phyloP scores from a whole-genome alignment of 106 monocot genomes.

The Allium cepa region DNA sequence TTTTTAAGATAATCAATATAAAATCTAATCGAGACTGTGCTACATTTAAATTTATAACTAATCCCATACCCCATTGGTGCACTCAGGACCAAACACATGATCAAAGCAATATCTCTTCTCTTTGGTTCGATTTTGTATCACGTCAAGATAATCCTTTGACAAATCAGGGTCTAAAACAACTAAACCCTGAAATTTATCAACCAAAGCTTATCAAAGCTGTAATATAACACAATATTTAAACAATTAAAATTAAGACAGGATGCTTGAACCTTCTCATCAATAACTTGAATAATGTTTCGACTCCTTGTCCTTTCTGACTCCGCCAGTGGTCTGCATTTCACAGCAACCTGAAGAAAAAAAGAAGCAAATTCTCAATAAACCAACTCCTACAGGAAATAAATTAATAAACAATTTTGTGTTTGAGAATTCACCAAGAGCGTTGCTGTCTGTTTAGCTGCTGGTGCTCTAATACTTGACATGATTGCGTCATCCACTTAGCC shows the following conservation, averaged over 20 bases:
- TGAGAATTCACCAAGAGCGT: constrained; percentile 53
- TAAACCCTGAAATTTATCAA: constrained; percentile 40
- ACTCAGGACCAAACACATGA: constrained; percentile 78
- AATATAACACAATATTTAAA: background rate
- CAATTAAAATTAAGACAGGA: background rate
- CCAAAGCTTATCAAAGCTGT: background rate
- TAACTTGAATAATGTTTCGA: constrained; percentile 86
- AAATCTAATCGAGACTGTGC: background rate
- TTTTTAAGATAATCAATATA: too few relatives aligned
- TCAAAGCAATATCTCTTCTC: constrained; percentile 95
- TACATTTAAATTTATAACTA: background rate
- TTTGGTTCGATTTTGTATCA: constrained; percentile 83
- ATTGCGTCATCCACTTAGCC: background rate
- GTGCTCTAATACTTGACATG: constrained; percentile 91
- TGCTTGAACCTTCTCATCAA: constrained; percentile 70
- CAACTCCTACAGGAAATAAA: too few relatives aligned
- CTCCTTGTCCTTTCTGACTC: constrained; percentile 38
- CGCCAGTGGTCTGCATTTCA: constrained; percentile 86
- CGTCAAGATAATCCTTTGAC: constrained; percentile 92
- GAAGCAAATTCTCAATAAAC: background rate
- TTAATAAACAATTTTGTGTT: background rate
- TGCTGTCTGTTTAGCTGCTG: constrained; percentile 80
- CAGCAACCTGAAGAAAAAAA: constrained; percentile 60
- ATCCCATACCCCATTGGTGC: constrained; percentile 55
- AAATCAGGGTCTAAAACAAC: constrained; percentile 92